Conservation (phyloP, 805 yeast genomes). For the Nadsonia fulvescens region DNA sequence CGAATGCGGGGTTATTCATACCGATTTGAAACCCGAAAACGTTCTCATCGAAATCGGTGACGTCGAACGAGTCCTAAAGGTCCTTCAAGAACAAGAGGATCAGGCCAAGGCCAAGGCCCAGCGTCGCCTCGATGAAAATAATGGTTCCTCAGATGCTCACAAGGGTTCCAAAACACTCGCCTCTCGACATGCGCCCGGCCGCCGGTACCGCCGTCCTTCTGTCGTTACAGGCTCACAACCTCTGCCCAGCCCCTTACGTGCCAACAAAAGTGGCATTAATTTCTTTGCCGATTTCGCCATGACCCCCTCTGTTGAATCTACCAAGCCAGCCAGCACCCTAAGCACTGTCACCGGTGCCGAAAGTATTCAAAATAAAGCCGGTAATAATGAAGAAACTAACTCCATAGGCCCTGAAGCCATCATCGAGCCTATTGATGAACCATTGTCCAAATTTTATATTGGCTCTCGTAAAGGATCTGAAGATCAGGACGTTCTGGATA, state of each 20-base stretch:
- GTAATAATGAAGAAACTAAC: conserved; percentile 1
- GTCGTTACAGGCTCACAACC: conserved; percentile 86
- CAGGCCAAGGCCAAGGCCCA: conserved; percentile 25
- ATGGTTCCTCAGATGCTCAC: conserved; percentile 7
- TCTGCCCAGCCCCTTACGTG: conserved; percentile 68
- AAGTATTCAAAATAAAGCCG: too few relatives aligned
- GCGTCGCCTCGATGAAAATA: conserved; percentile 5
- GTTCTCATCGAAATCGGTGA: conserved; percentile 69
- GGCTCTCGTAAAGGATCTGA: too few relatives aligned
- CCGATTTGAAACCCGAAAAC: conserved; percentile 60
- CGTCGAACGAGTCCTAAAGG: conserved; percentile 55
- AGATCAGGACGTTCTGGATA: too few relatives aligned
- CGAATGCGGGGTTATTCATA: conserved; percentile 56
- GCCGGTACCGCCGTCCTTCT: conserved; percentile 40
- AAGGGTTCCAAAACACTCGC: conserved; percentile 3
- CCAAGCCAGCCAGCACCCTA: too few relatives aligned
- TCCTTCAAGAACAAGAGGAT: conserved; percentile 44
- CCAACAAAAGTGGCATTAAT: conserved; percentile 15
- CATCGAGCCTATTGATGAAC: conserved; percentile 1
- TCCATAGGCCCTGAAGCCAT: neutral
- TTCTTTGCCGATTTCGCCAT: conserved; percentile 8
- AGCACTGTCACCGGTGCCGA: too few relatives aligned
- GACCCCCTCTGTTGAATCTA: conserved; percentile 6
- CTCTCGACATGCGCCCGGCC: conserved; percentile 6
- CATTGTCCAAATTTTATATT: too few relatives aligned